Percentiles rank a stretch among this genome's conserved stretches.
Conservation (phyloP, 116 monocot genomes). For the Phalaenopsis hybrid region DNA sequence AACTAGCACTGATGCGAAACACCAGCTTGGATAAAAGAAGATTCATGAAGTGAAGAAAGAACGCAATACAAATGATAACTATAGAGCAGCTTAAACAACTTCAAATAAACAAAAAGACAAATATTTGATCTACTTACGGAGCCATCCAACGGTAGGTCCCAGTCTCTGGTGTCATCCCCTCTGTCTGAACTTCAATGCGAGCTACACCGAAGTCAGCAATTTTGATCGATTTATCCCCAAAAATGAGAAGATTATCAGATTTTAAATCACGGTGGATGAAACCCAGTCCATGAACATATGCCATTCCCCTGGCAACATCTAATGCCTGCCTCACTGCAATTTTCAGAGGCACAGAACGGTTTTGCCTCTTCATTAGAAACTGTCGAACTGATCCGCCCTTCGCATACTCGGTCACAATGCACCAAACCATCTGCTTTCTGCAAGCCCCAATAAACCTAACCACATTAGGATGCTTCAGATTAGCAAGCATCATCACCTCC, state of each 20-base stretch:
- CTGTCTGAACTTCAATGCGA: conserved; percentile 82
- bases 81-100: background rate
- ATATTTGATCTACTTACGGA: conserved; percentile 56
- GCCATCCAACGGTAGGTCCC: conserved; percentile 99
- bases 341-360: conserved; percentile 62
- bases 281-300: conserved; percentile 73
- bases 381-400: conserved; percentile 87
- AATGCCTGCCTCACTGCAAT: conserved; percentile 83
- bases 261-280: conserved; percentile 91
- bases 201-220: conserved; percentile 98
- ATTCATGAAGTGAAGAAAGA: background rate
- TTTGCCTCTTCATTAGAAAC: conserved; percentile 64
- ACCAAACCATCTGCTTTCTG: conserved; percentile 92
- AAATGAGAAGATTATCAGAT: conserved; percentile 83
- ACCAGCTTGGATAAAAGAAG: background rate
- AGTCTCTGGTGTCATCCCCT: conserved; percentile 96
- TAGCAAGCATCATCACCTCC: conserved; percentile 95
- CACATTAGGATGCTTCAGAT: conserved; percentile 70
- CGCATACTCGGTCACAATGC: conserved; percentile 94
- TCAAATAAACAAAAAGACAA: background rate
- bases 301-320: conserved; percentile 94
- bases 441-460: conserved; percentile 86
- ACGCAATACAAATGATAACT: background rate
- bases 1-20: background rate
- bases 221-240: conserved; percentile 78